Conservation (phyloP, 495 filamentous ascomycete species). For the Amniculicola lignicola region DNA sequence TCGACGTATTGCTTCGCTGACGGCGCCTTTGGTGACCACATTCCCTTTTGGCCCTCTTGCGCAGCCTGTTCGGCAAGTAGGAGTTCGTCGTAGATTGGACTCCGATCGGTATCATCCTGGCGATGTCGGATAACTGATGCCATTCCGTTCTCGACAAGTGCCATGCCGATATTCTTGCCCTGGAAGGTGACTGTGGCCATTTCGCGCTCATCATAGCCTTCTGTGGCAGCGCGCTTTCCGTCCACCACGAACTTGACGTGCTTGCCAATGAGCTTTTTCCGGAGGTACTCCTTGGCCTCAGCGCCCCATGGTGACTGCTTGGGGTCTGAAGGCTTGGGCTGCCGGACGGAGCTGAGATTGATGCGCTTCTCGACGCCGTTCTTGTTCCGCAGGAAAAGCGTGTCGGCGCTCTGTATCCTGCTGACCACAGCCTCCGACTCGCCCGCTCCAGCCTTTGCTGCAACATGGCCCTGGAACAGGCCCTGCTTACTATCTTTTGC, state of each 20-base stretch:
- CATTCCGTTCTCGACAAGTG: conserved; percentile 86
- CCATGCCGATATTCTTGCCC: conserved; percentile 81
- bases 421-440: conserved; percentile 76
- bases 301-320: conserved; percentile 82
- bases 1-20: conserved; percentile 77
- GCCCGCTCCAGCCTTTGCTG: conserved; percentile 51
- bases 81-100: conserved; percentile 89
- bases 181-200: conserved; percentile 81
- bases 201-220: conserved; percentile 91
- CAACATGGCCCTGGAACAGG: conserved; percentile 73
- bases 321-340: conserved; percentile 77
- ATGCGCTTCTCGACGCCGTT: conserved; percentile 81
- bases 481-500: conserved; percentile 72
- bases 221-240: conserved; percentile 83
- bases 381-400: conserved; percentile 78
- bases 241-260: conserved; percentile 83
- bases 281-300: conserved; percentile 92
- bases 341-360: conserved; percentile 86
- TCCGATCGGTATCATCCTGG: conserved; percentile 86
- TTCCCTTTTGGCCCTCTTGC: conserved; percentile 80
- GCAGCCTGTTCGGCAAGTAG: conserved; percentile 84
- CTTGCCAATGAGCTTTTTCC: conserved; percentile 93
- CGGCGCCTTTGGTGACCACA: conserved; percentile 85
- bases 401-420: conserved; percentile 85
- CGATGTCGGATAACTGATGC: conserved; percentile 91